These are phyloP conservation scores for Penicillium palitans DNA, from an alignment of 2,329 filamentous ascomycete genomes.

Conservation along the genomic window DNA sequence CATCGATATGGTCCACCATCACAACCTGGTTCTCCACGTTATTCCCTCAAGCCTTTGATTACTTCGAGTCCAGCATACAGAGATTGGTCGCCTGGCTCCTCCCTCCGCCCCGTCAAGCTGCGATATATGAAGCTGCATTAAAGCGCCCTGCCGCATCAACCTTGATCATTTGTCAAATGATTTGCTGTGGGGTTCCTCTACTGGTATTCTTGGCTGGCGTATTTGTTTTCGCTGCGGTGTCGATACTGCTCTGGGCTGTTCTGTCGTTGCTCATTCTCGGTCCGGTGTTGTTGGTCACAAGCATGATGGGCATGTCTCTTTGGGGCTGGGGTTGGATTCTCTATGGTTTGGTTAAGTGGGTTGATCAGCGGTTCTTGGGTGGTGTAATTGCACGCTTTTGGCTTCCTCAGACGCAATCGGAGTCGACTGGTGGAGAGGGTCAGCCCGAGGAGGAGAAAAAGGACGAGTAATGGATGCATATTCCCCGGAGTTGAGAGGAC, in stretches of 20 bases:
- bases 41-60: conserved; percentile 28
- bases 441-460: conserved; percentile 1
- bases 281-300: conserved; percentile 32
- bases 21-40: conserved; percentile 21
- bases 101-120: conserved; percentile 29
- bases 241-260: conserved; percentile 33
- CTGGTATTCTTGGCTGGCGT: conserved; percentile 36
- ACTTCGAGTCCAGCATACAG: conserved; percentile 29
- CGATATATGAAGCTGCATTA: conserved; percentile 32
- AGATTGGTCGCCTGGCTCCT: conserved; percentile 27
- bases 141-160: conserved; percentile 34
- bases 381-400: conserved; percentile 28
- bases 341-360: conserved; percentile 30
- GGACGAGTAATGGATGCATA: not conserved
- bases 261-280: conserved; percentile 35
- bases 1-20: conserved; percentile 18
- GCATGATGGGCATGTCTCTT: conserved; percentile 31
- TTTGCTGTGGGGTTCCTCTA: conserved; percentile 38
- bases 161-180: conserved; percentile 35
- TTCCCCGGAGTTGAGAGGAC: not conserved
- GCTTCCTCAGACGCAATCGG: conserved; percentile 14
- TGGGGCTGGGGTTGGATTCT: conserved; percentile 35
- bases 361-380: conserved; percentile 28
- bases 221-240: conserved; percentile 35
- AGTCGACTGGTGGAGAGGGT: not conserved